Conservation (phyloP, 495 filamentous ascomycete genomes). For the Parathielavia hyrcaniae region DNA sequence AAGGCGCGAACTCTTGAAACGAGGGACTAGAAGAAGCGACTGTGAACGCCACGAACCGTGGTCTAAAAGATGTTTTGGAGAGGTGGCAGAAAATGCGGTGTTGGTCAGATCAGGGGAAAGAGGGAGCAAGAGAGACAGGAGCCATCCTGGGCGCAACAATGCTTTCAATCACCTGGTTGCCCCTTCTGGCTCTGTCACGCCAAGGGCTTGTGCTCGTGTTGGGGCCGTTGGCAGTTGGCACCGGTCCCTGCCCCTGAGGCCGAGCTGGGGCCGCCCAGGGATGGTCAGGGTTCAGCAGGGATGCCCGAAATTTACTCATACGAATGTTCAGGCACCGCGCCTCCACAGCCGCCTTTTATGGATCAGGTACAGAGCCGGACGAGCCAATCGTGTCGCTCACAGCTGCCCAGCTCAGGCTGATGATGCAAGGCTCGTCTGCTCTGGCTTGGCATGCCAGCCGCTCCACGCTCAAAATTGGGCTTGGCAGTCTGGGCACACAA, state of each 20-base stretch:
- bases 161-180: slow-evolving; percentile 15
- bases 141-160: slow-evolving; percentile 4
- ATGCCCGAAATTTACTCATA: not conserved
- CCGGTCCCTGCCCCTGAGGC: not conserved
- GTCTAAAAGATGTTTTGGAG: slow-evolving; percentile 3
- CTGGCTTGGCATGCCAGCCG: not conserved
- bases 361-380: not conserved
- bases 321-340: slow-evolving; percentile 14
- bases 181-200: slow-evolving; percentile 2
- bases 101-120: slow-evolving; percentile 6
- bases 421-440: not conserved
- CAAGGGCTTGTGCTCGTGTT: slow-evolving; percentile 16
- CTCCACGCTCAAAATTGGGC: not conserved
- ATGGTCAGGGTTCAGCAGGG: not conserved
- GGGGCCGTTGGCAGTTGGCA: not conserved
- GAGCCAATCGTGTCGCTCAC: slow-evolving; percentile 1
- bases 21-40: slow-evolving; percentile 19
- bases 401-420: not conserved
- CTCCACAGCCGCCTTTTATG: slow-evolving; percentile 9
- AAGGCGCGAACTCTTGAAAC: slow-evolving; percentile 4
- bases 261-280: slow-evolving; percentile 7
- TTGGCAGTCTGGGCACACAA: slow-evolving; percentile 9
- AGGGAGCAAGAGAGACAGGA: not conserved
- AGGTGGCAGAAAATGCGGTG: slow-evolving; percentile 7
- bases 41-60: slow-evolving; percentile 14